These are phyloP conservation scores for Nemania sp. DNA, from an alignment of 2,329 filamentous ascomycete species.

Conservation along the genomic window DNA sequence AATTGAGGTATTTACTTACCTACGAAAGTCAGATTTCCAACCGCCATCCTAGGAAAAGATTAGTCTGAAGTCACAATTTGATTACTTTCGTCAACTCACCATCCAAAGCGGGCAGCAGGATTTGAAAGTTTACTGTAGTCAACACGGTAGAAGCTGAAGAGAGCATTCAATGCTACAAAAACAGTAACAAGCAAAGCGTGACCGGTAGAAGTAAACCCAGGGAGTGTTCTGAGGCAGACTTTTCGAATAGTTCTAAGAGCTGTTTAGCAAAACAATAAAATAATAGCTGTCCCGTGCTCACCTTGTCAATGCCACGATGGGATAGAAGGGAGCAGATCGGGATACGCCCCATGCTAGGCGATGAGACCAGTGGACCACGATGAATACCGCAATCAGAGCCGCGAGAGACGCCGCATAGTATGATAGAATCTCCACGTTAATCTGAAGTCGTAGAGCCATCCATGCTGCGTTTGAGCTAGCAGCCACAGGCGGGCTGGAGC, in stretches of 20 bases:
- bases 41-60: conserved; percentile 46
- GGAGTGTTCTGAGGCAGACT: conserved; percentile 38
- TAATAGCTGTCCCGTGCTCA: conserved; percentile 11
- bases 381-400: conserved; percentile 34
- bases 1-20: conserved; percentile 22
- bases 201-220: conserved; percentile 45
- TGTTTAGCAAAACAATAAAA: conserved; percentile 10
- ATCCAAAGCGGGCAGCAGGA: conserved; percentile 39
- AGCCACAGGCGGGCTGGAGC: background rate
- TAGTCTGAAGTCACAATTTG: conserved; percentile 6
- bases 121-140: conserved; percentile 32
- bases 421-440: conserved; percentile 22
- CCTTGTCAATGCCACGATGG: conserved; percentile 32
- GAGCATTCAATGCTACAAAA: conserved; percentile 42
- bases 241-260: conserved; percentile 27
- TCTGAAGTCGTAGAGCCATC: conserved; percentile 22
- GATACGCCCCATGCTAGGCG: conserved; percentile 23
- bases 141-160: conserved; percentile 40
- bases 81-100: conserved; percentile 27
- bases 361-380: conserved; percentile 34
- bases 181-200: conserved; percentile 42
- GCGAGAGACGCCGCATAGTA: conserved; percentile 32
- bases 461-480: conserved; percentile 4
- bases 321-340: conserved; percentile 27
- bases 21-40: conserved; percentile 45